Conservation (phyloP, 176 grass and related monocot genomes). For the Olyra latifolia region DNA sequence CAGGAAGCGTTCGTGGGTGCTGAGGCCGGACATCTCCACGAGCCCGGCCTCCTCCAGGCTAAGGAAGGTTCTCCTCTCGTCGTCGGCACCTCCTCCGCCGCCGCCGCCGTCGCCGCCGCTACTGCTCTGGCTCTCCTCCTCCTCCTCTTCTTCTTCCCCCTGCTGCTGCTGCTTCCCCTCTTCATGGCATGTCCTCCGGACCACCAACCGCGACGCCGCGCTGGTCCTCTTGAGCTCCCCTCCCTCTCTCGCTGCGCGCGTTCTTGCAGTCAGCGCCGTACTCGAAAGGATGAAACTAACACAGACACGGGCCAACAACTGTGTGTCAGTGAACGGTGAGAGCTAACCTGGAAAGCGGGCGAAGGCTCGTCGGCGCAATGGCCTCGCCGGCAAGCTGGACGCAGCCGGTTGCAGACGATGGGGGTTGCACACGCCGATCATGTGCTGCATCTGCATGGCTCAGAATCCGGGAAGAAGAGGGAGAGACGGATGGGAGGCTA, state of each 20-base stretch:
- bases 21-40: constrained; percentile 88
- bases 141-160: not conserved
- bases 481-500: not conserved
- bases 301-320: no score
- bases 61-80: constrained; percentile 61
- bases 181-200: constrained; percentile 34
- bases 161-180: constrained; percentile 13
- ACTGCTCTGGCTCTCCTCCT: not conserved
- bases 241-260: not conserved
- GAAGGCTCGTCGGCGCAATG: constrained; percentile 8
- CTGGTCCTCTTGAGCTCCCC: not conserved
- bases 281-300: no score
- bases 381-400: not conserved
- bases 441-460: constrained; percentile 31
- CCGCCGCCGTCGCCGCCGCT: not conserved
- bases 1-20: constrained; percentile 95
- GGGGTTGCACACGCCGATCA: constrained; percentile 21
- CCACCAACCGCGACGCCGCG: not conserved
- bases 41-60: constrained; percentile 86
- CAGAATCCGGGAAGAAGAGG: no score
- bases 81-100: not conserved
- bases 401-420: not conserved
- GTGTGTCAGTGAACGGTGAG: no score
- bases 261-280: not conserved
- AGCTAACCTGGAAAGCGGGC: not conserved